Evolutionary conservation across 2,329 filamentous ascomycete species (phyloP).

Genomic region (Byssoonygena ceratinophila): DNA sequence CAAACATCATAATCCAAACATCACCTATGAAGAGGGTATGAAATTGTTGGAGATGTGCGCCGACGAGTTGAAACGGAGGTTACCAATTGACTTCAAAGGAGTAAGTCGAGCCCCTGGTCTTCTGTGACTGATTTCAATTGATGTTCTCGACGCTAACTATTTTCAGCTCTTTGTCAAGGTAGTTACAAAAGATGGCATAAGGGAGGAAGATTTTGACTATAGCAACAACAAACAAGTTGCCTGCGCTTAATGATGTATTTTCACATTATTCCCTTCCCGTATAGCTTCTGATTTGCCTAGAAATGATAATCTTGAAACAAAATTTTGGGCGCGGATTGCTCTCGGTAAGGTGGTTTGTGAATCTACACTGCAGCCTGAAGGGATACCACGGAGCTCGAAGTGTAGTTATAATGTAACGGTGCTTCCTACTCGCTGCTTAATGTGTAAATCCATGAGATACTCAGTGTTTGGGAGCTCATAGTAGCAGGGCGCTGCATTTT

Average conservation of each 20-base stretch:
- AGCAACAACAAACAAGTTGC: slow-evolving; percentile 53
- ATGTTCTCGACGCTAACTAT: slow-evolving; percentile 23
- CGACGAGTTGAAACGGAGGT: slow-evolving; percentile 88
- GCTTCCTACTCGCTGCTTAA: too few species aligned
- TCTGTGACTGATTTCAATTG: neutral
- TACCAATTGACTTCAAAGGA: slow-evolving; percentile 98
- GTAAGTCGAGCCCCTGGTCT: slow-evolving; percentile 43
- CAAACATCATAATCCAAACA: slow-evolving; percentile 96
- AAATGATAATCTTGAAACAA: slow-evolving; percentile 21
- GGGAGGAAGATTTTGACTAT: slow-evolving; percentile 65
- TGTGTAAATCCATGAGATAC: too few species aligned
- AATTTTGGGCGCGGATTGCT: too few species aligned
- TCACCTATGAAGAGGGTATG: slow-evolving; percentile 75
- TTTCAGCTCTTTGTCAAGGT: slow-evolving; percentile 60
- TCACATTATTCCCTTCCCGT: slow-evolving; percentile 21
- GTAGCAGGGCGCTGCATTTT: too few species aligned
- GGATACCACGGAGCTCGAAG: neutral
- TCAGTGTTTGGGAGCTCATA: too few species aligned
- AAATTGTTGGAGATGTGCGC: slow-evolving; percentile 91
- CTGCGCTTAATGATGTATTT: slow-evolving; percentile 32
- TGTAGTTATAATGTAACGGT: too few species aligned
- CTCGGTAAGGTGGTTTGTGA: neutral
- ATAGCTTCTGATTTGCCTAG: slow-evolving; percentile 7
- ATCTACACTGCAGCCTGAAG: neutral
- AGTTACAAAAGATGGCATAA: slow-evolving; percentile 85